Evolutionary conservation across 352 stramenopile genomes (phyloP), one percentile per base, ranked within the genome.

Genomic region (Ophiocytium majus): DNA sequence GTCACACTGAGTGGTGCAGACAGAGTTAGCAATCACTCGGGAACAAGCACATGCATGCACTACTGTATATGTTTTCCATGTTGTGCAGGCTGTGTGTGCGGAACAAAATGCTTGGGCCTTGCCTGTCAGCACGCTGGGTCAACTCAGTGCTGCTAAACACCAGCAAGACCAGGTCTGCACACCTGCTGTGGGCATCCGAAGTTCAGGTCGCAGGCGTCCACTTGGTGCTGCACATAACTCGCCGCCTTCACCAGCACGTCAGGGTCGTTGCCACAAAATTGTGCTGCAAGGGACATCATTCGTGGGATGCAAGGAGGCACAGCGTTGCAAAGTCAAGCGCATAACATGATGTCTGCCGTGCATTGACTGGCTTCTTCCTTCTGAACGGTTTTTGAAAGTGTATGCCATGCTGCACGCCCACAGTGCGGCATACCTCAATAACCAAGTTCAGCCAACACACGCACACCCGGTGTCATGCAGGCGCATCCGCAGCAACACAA

Each of bases 191-290:
- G 88, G 79, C 89, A 91, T 17, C 89, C 89, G 10, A 92, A 88
- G 90, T 98, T 98, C 31, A 98, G 87, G 82, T 98, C 95, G n/a
- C 98, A 93, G 28, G 94, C 95, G 81, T 98, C 95, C 85, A 94
- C 96, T 79, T 96, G 88, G 63, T 84, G 81, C 83, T 98, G 92
- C n/a, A 89, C 50, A 50, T 85, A 82, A 35, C 49, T 74, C 9
- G 86, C 86, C 49, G 86, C 86, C 79, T 82, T 82, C 75, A 97
- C 83, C 86, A 98, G 90, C 23, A 91, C 94, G 81, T 93, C 89
- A 1, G 94, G 93, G 79, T 97, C 93, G 82, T 98, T 96, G 35
- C 94, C 95, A 71, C 85, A 89, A 80, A 89, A 88, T 74, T 89
- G 86, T 10, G 50, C 80, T 28, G 85, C 76, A 43, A 89, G 64